phyloP scores from a whole-genome alignment of 106 monocot species.

The Chionographis japonica region DNA sequence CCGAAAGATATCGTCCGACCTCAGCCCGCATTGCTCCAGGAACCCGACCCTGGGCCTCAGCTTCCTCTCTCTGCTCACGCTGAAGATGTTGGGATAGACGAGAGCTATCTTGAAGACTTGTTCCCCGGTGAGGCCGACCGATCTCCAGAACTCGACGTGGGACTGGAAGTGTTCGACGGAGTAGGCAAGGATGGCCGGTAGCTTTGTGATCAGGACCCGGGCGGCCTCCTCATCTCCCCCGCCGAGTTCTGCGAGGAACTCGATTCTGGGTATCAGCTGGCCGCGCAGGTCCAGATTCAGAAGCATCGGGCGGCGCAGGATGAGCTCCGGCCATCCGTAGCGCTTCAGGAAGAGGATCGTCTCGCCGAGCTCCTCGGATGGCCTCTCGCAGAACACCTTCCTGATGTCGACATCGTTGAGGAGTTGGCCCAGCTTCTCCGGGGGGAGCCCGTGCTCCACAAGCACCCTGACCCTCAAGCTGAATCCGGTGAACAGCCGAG shows the following conservation, averaged over 20 bases:
- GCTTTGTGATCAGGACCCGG: conserved; percentile 32
- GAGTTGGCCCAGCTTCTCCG: conserved; percentile 32
- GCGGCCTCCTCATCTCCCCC: conserved; percentile 40
- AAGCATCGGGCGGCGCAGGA: conserved; percentile 57
- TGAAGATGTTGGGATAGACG: conserved; percentile 75
- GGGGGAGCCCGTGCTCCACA: conserved; percentile 33
- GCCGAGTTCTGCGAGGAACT: conserved; percentile 39
- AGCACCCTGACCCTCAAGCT: conserved; percentile 17
- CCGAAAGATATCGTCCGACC: conserved; percentile 34
- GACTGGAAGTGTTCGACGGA: conserved; percentile 39
- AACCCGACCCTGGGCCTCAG: conserved; percentile 47
- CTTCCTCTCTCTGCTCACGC: conserved; percentile 62
- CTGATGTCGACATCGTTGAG: conserved; percentile 40
- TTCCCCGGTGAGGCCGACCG: conserved; percentile 38
- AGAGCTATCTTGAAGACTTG: conserved; percentile 57
- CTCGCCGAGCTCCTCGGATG: conserved; percentile 26
- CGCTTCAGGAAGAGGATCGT: conserved; percentile 36
- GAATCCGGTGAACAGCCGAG: conserved; percentile 14
- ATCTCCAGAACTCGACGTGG: conserved; percentile 60
- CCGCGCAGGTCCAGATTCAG: conserved; percentile 44
- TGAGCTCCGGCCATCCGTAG: conserved; percentile 22
- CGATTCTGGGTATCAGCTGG: conserved; percentile 49
- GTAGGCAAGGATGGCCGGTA: conserved; percentile 57
- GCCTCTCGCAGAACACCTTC: conserved; percentile 46
- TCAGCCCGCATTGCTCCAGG: conserved; percentile 39